phyloP scores from a whole-genome alignment of 805 yeast genomes.

The Wickerhamiella bombiphila region DNA sequence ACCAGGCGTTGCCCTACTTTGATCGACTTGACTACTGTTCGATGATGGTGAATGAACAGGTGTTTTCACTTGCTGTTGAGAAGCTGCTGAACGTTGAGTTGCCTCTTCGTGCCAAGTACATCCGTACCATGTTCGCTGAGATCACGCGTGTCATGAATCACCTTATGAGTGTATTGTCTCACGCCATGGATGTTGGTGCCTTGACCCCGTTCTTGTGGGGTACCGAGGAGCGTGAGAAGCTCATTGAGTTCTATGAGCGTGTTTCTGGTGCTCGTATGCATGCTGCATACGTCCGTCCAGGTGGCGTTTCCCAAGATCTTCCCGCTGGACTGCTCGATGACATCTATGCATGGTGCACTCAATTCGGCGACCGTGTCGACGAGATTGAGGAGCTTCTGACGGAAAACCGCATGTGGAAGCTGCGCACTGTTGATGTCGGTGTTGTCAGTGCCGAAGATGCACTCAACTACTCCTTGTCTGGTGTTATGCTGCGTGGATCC shows the following conservation, averaged over 20 bases:
- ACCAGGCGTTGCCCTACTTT: constrained; percentile 79
- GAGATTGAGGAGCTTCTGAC: constrained; percentile 82
- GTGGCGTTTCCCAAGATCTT: constrained; percentile 79
- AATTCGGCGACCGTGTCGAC: constrained; percentile 83
- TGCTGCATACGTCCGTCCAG: constrained; percentile 79
- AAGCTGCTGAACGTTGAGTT: constrained; percentile 72
- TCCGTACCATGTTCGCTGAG: constrained; percentile 75
- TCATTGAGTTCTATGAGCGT: constrained; percentile 85
- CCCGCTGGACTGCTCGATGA: constrained; percentile 80
- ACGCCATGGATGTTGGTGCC: constrained; percentile 92
- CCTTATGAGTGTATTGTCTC: constrained; percentile 72
- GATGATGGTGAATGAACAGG: constrained; percentile 87
- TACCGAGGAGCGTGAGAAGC: constrained; percentile 82
- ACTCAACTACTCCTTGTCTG: constrained; percentile 61
- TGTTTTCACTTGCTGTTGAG: constrained; percentile 70
- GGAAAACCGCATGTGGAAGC: constrained; percentile 85
- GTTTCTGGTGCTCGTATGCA: constrained; percentile 85
- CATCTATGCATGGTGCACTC: constrained; percentile 92
- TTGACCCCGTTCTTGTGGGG: constrained; percentile 90
- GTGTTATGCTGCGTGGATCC: constrained; percentile 84
- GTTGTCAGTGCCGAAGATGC: constrained; percentile 77
- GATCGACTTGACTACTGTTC: constrained; percentile 72
- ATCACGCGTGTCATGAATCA: constrained; percentile 74
- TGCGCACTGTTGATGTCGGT: constrained; percentile 71
- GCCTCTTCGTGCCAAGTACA: constrained; percentile 71